Evolutionary conservation across 768 basidiomycete species (phyloP).

Genomic region (Antrodiella citrinella): DNA sequence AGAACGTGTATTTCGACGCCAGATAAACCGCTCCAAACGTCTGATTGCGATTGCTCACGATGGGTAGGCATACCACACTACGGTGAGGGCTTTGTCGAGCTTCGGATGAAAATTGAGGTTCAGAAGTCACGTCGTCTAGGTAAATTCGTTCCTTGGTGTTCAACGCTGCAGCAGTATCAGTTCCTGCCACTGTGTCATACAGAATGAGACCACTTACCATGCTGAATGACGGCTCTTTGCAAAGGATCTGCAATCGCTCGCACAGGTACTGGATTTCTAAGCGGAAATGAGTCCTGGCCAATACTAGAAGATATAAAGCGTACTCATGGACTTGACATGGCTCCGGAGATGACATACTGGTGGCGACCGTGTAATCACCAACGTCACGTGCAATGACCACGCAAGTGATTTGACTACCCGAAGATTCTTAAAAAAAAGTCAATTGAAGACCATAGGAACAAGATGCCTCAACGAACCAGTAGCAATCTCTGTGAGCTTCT

Average conservation of each 20-base stretch:
- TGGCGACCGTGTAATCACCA: constrained; percentile 64
- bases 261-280: constrained; percentile 53
- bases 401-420: constrained; percentile 58
- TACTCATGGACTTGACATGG: constrained; percentile 64
- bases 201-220: constrained; percentile 36
- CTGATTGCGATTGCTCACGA: constrained; percentile 68
- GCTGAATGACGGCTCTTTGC: constrained; percentile 58
- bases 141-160: constrained; percentile 57
- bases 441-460: background rate
- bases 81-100: constrained; percentile 51
- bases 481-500: constrained; percentile 64
- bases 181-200: background rate
- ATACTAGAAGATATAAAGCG: constrained; percentile 16
- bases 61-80: constrained; percentile 61
- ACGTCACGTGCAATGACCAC: constrained; percentile 63
- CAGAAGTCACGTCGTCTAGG: constrained; percentile 52
- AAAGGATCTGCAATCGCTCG: constrained; percentile 52
- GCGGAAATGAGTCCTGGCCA: constrained; percentile 1
- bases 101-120: constrained; percentile 64
- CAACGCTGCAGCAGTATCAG: constrained; percentile 35
- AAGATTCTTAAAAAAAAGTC: constrained; percentile 36
- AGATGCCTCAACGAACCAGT: constrained; percentile 34
- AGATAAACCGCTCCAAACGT: constrained; percentile 67
- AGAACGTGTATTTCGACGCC: constrained; percentile 58
- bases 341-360: constrained; percentile 52